Evolutionary conservation across 2,329 filamentous ascomycete genomes (phyloP).

Genomic region (Calonectria honghensis): DNA sequence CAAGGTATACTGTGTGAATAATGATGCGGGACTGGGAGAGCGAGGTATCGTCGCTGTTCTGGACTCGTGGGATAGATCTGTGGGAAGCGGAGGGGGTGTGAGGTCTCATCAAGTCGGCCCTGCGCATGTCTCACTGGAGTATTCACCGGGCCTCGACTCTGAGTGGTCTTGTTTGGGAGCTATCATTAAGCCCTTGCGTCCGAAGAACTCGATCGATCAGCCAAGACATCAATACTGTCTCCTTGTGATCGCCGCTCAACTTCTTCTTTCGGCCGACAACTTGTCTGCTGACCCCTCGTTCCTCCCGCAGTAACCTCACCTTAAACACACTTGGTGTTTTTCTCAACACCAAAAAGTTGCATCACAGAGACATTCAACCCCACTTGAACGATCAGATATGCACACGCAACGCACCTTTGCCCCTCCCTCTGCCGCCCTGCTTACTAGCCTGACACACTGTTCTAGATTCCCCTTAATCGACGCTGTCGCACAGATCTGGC

Average conservation of each 20-base stretch:
- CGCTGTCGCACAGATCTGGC: slow-evolving; percentile 91
- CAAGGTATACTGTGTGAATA: slow-evolving; percentile 51
- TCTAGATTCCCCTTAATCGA: slow-evolving; percentile 86
- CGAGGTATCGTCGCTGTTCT: slow-evolving; percentile 45
- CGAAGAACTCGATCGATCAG: slow-evolving; percentile 17
- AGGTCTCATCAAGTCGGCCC: slow-evolving; percentile 42
- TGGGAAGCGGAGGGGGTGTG: slow-evolving; percentile 19
- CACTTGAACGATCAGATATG: slow-evolving; percentile 14
- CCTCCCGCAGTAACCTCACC: background rate
- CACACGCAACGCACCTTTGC: slow-evolving; percentile 77
- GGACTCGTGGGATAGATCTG: slow-evolving; percentile 25
- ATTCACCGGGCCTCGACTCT: slow-evolving; percentile 37
- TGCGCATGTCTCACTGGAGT: slow-evolving; percentile 49
- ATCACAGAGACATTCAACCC: slow-evolving; percentile 9
- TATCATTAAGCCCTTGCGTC: slow-evolving; percentile 17
- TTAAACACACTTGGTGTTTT: background rate
- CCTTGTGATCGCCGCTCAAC: slow-evolving; percentile 4
- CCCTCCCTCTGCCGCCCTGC: slow-evolving; percentile 83
- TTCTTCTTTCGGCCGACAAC: slow-evolving; percentile 12
- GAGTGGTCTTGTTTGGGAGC: slow-evolving; percentile 20
- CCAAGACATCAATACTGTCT: background rate
- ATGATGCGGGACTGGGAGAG: slow-evolving; percentile 22
- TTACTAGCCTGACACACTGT: slow-evolving; percentile 83
- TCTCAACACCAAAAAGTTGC: background rate
- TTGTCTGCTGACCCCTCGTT: slow-evolving; percentile 13